phyloP scores from a whole-genome alignment of 2,329 filamentous ascomycete genomes.

The Chaetomiaceae sp. region DNA sequence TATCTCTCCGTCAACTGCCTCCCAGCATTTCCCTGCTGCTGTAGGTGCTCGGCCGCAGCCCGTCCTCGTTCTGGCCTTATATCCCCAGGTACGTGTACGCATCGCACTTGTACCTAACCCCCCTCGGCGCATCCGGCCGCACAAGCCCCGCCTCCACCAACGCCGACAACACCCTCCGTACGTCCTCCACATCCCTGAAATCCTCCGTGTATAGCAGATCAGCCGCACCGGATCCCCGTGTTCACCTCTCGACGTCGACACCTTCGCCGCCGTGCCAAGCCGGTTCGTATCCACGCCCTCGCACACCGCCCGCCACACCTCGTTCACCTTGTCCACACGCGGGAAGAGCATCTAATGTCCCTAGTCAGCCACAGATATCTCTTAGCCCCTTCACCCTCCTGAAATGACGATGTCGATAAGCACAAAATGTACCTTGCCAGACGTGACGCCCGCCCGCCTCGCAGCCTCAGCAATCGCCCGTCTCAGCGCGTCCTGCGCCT shows the following conservation, averaged over 20 bases:
- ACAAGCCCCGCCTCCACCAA: conserved; percentile 1
- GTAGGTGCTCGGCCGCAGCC: conserved; percentile 1
- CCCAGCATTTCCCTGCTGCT: neutral
- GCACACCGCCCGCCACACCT: conserved; percentile 5
- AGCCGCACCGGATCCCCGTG: neutral
- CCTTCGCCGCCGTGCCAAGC: neutral
- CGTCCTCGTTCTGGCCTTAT: neutral
- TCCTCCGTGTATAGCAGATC: conserved; percentile 6
- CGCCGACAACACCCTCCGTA: conserved; percentile 1
- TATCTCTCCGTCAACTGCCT: too few species aligned
- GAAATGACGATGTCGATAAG: too few species aligned
- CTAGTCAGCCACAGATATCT: too few species aligned
- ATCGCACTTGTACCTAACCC: conserved; percentile 8
- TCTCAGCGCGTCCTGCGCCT: neutral
- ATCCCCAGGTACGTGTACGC: conserved; percentile 5
- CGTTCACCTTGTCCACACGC: neutral
- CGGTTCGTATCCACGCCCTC: neutral
- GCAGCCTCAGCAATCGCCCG: neutral
- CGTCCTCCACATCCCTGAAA: conserved; percentile 4
- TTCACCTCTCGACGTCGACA: neutral
- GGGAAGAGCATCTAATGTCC: conserved; percentile 3
- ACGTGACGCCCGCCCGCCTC: neutral
- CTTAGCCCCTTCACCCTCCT: too few species aligned
- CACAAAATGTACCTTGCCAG: neutral
- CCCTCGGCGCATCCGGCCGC: neutral